These are phyloP conservation scores for Eremothecium cymbalariae DNA, from an alignment of 1,139 yeast genomes.

Conservation along the genomic window DNA sequence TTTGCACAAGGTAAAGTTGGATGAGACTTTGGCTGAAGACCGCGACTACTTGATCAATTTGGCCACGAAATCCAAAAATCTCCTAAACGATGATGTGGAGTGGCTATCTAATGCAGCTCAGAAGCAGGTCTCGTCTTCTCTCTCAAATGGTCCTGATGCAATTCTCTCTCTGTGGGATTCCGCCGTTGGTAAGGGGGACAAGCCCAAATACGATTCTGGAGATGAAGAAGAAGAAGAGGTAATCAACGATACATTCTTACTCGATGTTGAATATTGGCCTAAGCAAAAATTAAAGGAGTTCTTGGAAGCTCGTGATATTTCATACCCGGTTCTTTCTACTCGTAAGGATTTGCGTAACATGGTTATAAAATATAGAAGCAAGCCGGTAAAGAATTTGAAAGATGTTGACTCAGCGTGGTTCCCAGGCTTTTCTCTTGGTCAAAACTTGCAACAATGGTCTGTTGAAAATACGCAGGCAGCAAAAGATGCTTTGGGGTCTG, in stretches of 20 bases:
- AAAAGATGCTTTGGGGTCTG: no score
- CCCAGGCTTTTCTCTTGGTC: constrained; percentile 40
- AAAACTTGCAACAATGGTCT: constrained; percentile 38
- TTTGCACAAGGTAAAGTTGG: constrained; percentile 37
- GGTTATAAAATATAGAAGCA: constrained; percentile 40
- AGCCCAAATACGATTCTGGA: constrained; percentile 7
- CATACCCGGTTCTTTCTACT: constrained; percentile 40
- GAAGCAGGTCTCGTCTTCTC: constrained; percentile 26
- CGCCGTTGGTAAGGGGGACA: constrained; percentile 12
- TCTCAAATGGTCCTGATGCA: constrained; percentile 26
- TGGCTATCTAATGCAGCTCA: constrained; percentile 34
- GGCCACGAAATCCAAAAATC: constrained; percentile 35
- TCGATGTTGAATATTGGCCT: constrained; percentile 43
- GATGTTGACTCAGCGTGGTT: constrained; percentile 32
- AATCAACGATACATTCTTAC: constrained; percentile 40
- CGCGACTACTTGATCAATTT: constrained; percentile 34
- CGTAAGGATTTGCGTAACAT: constrained; percentile 41
- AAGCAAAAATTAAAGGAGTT: constrained; percentile 44
- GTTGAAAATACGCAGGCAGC: constrained; percentile 25
- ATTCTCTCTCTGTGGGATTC: constrained; percentile 24
- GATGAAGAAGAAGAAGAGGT: constrained; percentile 28
- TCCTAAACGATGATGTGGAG: constrained; percentile 35
- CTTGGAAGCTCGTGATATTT: constrained; percentile 44
- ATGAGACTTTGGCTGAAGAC: constrained; percentile 31
- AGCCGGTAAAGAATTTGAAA: constrained; percentile 34